Conservation (phyloP, 2,329 filamentous ascomycete species). For the Aspergillus sp. region DNA sequence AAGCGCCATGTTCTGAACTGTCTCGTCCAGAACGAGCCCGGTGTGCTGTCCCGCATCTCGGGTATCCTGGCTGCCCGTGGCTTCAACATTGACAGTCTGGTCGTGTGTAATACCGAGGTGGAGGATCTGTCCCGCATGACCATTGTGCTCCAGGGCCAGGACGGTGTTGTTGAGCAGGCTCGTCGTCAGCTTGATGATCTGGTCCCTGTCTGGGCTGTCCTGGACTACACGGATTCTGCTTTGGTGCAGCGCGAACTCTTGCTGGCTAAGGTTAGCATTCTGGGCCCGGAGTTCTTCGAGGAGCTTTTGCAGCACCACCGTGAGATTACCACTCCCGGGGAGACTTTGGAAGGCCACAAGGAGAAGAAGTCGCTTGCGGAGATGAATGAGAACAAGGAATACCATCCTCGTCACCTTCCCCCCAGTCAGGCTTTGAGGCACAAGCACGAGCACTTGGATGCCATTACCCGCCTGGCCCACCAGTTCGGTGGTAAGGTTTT, state of each 20-base stretch:
- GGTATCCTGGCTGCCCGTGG: slow-evolving; percentile 92
- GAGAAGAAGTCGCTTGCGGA: slow-evolving; percentile 11
- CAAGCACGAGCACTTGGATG: slow-evolving; percentile 95
- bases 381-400: slow-evolving; percentile 49
- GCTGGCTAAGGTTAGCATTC: slow-evolving; percentile 91
- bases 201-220: slow-evolving; percentile 94
- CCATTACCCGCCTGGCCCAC: slow-evolving; percentile 92
- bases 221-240: slow-evolving; percentile 89
- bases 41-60: slow-evolving; percentile 91
- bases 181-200: slow-evolving; percentile 91
- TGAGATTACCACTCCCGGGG: slow-evolving; percentile 63
- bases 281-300: slow-evolving; percentile 97
- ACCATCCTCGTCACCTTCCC: slow-evolving; percentile 81
- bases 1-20: slow-evolving; percentile 98
- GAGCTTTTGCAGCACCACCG: slow-evolving; percentile 92
- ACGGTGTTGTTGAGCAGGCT: slow-evolving; percentile 95
- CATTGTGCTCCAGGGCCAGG: slow-evolving; percentile 91
- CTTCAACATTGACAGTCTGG: slow-evolving; percentile 98
- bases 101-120: slow-evolving; percentile 96
- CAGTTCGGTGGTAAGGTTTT: slow-evolving; percentile 97
- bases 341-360: slow-evolving; percentile 26
- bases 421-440: slow-evolving; percentile 84
- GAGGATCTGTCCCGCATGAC: slow-evolving; percentile 97
- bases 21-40: slow-evolving; percentile 96
- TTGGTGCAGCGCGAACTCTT: slow-evolving; percentile 94